Percentiles rank a stretch among this genome's conserved stretches.
Conservation (phyloP, 129 eudicot species). For the Sambucus nigra region DNA sequence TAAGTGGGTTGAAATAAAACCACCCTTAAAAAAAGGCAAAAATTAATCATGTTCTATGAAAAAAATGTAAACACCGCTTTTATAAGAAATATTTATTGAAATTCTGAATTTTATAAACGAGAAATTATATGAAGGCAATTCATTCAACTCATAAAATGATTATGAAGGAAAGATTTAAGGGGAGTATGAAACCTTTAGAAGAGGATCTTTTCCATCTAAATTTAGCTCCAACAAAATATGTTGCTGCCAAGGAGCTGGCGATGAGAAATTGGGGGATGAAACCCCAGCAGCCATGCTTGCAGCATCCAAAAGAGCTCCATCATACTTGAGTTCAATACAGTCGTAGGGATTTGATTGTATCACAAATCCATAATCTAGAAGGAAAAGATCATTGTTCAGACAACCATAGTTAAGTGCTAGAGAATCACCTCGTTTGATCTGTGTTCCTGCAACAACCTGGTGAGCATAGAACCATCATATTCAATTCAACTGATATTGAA, state of each 20-base stretch:
- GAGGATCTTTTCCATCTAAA: constrained; percentile 56
- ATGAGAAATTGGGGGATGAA: constrained; percentile 73
- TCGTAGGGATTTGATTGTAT: constrained; percentile 72
- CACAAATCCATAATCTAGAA: constrained; percentile 92
- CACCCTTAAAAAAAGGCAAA: neutral
- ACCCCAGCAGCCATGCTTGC: constrained; percentile 94
- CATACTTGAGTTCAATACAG: constrained; percentile 77
- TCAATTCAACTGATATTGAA: neutral
- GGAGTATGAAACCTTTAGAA: constrained; percentile 52
- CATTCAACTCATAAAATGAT: neutral
- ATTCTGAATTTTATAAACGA: neutral
- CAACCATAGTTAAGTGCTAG: constrained; percentile 79
- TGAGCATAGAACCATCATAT: constrained; percentile 7
- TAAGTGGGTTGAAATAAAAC: no score
- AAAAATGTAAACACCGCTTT: no score
- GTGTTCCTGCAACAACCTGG: constrained; percentile 71
- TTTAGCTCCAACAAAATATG: constrained; percentile 45
- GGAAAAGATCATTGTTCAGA: constrained; percentile 76
- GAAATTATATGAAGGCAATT: neutral
- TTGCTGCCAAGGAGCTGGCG: constrained; percentile 83
- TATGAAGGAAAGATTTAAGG: neutral
- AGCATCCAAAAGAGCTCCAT: constrained; percentile 83
- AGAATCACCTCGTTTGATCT: constrained; percentile 51
- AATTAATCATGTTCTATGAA: neutral
- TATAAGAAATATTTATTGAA: no score